Conservation (phyloP, 208 protist genomes). For the Vickermania spadyakhi region DNA sequence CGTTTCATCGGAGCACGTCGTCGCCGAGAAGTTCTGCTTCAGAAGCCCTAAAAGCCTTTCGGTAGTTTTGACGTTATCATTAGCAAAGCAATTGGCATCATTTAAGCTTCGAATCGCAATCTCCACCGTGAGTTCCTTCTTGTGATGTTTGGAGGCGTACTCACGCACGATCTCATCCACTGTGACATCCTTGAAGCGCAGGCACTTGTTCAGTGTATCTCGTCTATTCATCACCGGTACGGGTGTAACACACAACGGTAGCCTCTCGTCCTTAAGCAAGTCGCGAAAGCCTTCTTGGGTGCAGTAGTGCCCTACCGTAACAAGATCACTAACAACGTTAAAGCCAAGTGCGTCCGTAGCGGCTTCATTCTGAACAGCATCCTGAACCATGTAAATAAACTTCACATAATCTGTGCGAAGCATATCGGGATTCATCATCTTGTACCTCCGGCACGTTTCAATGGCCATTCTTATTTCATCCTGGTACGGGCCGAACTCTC, state of each 20-base stretch:
- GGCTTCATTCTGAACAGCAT: conserved; percentile 70
- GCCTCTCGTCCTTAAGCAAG: conserved; percentile 50
- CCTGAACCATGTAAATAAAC: conserved; percentile 89
- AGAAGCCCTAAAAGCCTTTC: conserved; percentile 64
- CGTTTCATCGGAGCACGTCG: conserved; percentile 16
- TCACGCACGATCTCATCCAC: conserved; percentile 60
- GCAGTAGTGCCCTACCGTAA: conserved; percentile 78
- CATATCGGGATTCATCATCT: conserved; percentile 93
- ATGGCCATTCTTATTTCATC: conserved; percentile 53
- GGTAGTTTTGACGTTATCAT: conserved; percentile 77
- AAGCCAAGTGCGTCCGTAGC: conserved; percentile 74
- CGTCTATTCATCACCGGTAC: conserved; percentile 72
- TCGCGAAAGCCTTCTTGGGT: conserved; percentile 26
- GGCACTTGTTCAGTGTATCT: conserved; percentile 62
- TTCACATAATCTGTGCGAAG: conserved; percentile 91
- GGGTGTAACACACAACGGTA: conserved; percentile 86
- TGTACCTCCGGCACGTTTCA: conserved; percentile 86
- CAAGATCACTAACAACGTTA: conserved; percentile 39
- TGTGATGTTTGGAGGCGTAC: conserved; percentile 26
- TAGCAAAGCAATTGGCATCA: conserved; percentile 87
- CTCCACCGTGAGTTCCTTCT: conserved; percentile 52
- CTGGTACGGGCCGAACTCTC: conserved; percentile 61
- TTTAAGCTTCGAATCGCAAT: conserved; percentile 79
- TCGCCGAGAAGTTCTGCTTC: conserved; percentile 68
- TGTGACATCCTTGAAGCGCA: conserved; percentile 76